A percentile compares a stretch with the other conserved stretches of the same genome.
Conservation (phyloP, 1,284 basidiomycete genomes). For the Ganoderma lucidum region DNA sequence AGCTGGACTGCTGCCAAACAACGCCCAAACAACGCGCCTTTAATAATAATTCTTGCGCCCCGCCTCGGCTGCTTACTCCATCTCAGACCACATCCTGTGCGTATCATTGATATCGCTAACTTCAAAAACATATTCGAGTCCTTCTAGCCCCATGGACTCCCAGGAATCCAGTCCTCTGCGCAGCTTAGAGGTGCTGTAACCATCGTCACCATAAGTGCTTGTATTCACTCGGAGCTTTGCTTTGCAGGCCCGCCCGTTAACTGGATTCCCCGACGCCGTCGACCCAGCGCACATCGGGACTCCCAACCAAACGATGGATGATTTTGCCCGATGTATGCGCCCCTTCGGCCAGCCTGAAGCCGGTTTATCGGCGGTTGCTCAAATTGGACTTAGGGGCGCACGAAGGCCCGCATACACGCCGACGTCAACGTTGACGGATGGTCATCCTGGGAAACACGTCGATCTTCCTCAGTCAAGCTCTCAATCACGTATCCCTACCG, state of each 20-base stretch:
- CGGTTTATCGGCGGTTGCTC: background rate
- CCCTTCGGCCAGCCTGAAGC: background rate
- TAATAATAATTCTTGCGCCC: background rate
- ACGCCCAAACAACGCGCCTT: constrained; percentile 28
- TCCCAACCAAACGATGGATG: background rate
- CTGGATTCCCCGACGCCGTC: background rate
- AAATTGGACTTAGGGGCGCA: background rate
- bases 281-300: background rate
- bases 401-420: constrained; percentile 5
- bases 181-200: background rate
- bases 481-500: background rate
- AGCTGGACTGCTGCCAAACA: constrained; percentile 17
- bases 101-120: background rate
- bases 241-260: background rate
- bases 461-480: background rate
- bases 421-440: background rate
- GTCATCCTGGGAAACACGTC: background rate
- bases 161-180: background rate
- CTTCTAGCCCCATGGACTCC: background rate
- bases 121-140: background rate
- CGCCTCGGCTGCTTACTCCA: background rate
- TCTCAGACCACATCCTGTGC: constrained; percentile 6
- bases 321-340: background rate
- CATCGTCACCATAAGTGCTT: background rate
- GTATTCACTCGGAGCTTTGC: background rate